A percentile compares a stretch with the other conserved stretches of the same genome.
Evolutionary conservation across 75 land plant genomes (phyloP).

Genomic region (Cupressus sempervirens): DNA sequence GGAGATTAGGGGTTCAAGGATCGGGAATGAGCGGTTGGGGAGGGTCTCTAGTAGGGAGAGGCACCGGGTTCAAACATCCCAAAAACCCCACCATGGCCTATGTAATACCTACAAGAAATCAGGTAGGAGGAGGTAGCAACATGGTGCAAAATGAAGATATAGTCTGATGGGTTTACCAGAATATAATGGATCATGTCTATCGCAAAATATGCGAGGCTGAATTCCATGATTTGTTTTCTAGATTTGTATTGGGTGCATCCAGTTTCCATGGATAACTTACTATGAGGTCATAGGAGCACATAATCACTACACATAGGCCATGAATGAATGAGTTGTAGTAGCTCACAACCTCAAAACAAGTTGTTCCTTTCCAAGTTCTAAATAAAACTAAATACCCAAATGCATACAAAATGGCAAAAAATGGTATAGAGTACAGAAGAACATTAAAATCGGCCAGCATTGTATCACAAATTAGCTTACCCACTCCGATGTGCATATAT

Average conservation of each 20-base stretch:
- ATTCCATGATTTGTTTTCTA: conserved; percentile 36
- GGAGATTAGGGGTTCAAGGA: too few relatives aligned
- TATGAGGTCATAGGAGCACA: too few relatives aligned
- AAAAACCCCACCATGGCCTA: conserved; percentile 27
- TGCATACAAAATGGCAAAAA: too few relatives aligned
- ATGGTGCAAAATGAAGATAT: conserved; percentile 35
- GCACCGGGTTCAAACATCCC: too few relatives aligned
- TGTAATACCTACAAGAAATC: conserved; percentile 31
- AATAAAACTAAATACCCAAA: not conserved
- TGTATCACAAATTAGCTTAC: not conserved
- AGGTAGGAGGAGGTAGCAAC: conserved; percentile 41
- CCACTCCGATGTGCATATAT: not conserved
- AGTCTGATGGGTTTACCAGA: too few relatives aligned
- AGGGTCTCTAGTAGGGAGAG: too few relatives aligned
- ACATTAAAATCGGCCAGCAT: not conserved
- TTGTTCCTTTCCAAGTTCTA: conserved; percentile 20
- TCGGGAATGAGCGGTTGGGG: too few relatives aligned
- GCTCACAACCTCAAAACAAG: conserved; percentile 30
- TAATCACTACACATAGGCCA: too few relatives aligned
- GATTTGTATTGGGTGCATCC: too few relatives aligned
- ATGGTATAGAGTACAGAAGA: not conserved
- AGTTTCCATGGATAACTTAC: too few relatives aligned
- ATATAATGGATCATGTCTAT: conserved; percentile 25
- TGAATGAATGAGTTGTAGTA: too few relatives aligned
- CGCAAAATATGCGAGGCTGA: conserved; percentile 27